phyloP scores from a whole-genome alignment of 768 basidiomycete genomes.

The Mycena albidolilacea region DNA sequence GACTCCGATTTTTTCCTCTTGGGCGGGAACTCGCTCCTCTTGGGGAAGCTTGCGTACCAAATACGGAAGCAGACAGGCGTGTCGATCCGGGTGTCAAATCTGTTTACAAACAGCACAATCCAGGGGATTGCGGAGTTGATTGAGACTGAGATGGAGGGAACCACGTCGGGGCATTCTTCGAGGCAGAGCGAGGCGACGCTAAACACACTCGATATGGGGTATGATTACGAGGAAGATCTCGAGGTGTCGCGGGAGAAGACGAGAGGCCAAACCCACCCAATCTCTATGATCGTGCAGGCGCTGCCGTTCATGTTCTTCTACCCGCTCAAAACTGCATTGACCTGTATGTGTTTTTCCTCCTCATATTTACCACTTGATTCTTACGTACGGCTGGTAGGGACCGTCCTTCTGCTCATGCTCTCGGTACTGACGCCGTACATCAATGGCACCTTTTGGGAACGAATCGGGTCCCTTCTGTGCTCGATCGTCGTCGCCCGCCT shows the following conservation, averaged over 20 bases:
- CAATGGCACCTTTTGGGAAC: slow-evolving; percentile 45
- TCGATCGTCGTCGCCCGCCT: slow-evolving; percentile 46
- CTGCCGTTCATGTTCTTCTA: slow-evolving; percentile 61
- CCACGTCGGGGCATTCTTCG: slow-evolving; percentile 6
- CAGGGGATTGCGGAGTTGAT: slow-evolving; percentile 57
- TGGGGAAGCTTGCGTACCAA: slow-evolving; percentile 61
- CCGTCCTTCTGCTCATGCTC: slow-evolving; percentile 56
- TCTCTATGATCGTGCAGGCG: slow-evolving; percentile 57
- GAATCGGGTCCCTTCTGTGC: slow-evolving; percentile 55
- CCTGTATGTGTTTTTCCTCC: slow-evolving; percentile 47
- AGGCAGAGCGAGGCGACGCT: slow-evolving; percentile 40
- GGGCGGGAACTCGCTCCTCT: slow-evolving; percentile 61
- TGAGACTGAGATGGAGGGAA: slow-evolving; percentile 42
- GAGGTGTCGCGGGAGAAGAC: slow-evolving; percentile 41
- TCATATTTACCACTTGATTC: background rate
- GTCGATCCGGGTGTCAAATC: slow-evolving; percentile 52
- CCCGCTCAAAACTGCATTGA: slow-evolving; percentile 60
- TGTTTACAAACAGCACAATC: slow-evolving; percentile 61
- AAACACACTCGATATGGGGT: slow-evolving; percentile 40
- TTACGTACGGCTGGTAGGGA: slow-evolving; percentile 47
- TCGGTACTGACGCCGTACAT: slow-evolving; percentile 51
- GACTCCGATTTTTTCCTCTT: slow-evolving; percentile 62
- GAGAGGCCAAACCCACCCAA: slow-evolving; percentile 53
- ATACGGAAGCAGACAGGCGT: slow-evolving; percentile 58
- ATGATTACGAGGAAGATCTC: slow-evolving; percentile 48